Evolutionary conservation across 2,329 filamentous ascomycete genomes (phyloP), one percentile per base, ranked within the genome.

Genomic region (Aureobasidium lini): DNA sequence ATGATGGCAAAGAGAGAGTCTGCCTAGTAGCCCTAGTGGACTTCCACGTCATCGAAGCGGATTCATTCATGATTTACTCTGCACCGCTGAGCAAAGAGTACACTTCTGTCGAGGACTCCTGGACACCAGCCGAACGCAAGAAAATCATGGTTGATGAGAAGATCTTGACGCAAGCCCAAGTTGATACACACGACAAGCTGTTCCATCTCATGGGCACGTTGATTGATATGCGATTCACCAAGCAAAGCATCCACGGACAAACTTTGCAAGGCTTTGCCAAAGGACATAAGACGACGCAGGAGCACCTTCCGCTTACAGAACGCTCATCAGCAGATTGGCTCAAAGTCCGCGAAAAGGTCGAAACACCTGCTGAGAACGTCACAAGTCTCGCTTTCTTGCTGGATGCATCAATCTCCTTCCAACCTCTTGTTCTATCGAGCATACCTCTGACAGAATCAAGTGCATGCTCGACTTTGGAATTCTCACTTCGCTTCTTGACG

Each of bases 401-500:
- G 68, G 79, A 81, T 34, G 74, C 70, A 0, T 76, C 68, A 0
- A 63, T 81, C 3, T 67, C 76, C 0, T 80, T 81, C 39, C 36
- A 75, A 1, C 77, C 78, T 0, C 62, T 81, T 52, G 69, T 67
- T 1, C 77, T 78, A 54, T 72, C 67, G 53, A 70, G 76, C 9
- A 64, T 72, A 68, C 77, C 71, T 64, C 69, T 80, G 39, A 72
- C 76, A 1, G 77, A 81, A 39, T 70, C 70, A 0, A 71, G 63
- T 6, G 76, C 78, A 2, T 78, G 74, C 54, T 76, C 74, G 2
- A 76, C 72, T 9, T 64, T 81, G n/a, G 79, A 82, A 62, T 81
- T 81, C 65, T 74, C 80, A 3, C 60, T 82, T 59, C 69, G 79
- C 0, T 63, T 79, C 6, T 76, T 79, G 61, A 67, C 66, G 1